Conservation (phyloP, 768 basidiomycete genomes). For the Fomitopsis serialis region DNA sequence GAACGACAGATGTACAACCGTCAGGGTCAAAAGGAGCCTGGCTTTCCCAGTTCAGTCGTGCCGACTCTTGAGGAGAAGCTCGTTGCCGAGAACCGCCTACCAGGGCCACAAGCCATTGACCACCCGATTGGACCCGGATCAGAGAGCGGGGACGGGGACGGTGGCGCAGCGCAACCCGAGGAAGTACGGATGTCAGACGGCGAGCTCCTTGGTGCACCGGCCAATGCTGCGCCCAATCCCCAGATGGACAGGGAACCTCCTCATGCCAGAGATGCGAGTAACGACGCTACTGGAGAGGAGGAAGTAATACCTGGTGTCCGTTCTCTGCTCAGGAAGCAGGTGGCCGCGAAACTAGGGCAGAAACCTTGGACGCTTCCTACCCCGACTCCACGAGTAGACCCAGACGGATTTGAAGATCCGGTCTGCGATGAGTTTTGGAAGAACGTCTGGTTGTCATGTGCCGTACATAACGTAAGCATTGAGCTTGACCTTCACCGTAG, state of each 20-base stretch:
- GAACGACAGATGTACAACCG: constrained; percentile 49
- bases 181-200: constrained; percentile 37
- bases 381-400: constrained; percentile 65
- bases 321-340: constrained; percentile 48
- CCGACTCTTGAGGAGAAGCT: constrained; percentile 70
- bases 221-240: constrained; percentile 40
- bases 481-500: constrained; percentile 23
- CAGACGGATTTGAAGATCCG: constrained; percentile 84
- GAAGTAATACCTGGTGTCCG: constrained; percentile 43
- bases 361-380: constrained; percentile 62
- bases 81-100: constrained; percentile 36
- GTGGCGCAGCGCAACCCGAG: constrained; percentile 5
- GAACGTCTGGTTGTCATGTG: constrained; percentile 81
- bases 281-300: constrained; percentile 49
- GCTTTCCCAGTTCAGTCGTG: constrained; percentile 57
- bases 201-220: constrained; percentile 49
- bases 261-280: constrained; percentile 36
- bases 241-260: constrained; percentile 43
- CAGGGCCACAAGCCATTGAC: constrained; percentile 23
- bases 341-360: constrained; percentile 43
- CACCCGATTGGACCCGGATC: constrained; percentile 26
- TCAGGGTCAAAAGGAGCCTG: constrained; percentile 45
- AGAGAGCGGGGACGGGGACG: constrained; percentile 12
- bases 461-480: constrained; percentile 85
- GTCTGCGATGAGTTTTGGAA: constrained; percentile 86